These are phyloP conservation scores for Saposhnikovia divaricata DNA, from an alignment of 129 eudicot genomes.

Conservation along the genomic window DNA sequence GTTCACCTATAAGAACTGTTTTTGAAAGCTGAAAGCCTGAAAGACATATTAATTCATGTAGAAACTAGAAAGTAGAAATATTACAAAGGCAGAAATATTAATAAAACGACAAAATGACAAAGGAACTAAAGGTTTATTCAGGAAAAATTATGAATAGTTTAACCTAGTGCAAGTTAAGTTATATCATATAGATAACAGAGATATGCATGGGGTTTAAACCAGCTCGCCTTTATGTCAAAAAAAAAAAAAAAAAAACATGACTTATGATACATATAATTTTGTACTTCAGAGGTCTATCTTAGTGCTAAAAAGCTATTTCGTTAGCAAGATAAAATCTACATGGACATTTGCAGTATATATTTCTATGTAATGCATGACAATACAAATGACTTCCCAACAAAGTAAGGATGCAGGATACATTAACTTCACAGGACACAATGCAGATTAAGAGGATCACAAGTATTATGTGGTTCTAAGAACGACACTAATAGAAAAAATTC, in stretches of 20 bases:
- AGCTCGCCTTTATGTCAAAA: too few species aligned
- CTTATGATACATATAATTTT: not conserved
- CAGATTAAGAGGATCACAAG: not conserved
- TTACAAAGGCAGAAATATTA: not conserved
- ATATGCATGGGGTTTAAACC: slow-evolving; percentile 4
- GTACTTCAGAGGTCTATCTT: not conserved
- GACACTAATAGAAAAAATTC: not conserved
- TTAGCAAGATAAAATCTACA: not conserved
- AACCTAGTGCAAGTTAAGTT: not conserved
- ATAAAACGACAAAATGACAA: not conserved
- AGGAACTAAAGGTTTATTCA: not conserved
- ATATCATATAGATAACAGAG: not conserved
- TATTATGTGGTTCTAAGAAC: not conserved
- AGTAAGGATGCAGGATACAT: not conserved
- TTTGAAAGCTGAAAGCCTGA: not conserved
- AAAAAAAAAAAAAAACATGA: too few species aligned
- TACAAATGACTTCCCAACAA: not conserved
- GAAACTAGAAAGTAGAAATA: not conserved
- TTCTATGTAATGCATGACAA: not conserved
- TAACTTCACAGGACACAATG: not conserved
- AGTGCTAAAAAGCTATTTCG: not conserved
- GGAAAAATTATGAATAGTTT: not conserved
- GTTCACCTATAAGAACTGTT: not conserved
- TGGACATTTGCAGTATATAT: not conserved
- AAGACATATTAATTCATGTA: not conserved